Evolutionary conservation across 306 rosid species (phyloP).

Genomic region (Glycine soja): DNA sequence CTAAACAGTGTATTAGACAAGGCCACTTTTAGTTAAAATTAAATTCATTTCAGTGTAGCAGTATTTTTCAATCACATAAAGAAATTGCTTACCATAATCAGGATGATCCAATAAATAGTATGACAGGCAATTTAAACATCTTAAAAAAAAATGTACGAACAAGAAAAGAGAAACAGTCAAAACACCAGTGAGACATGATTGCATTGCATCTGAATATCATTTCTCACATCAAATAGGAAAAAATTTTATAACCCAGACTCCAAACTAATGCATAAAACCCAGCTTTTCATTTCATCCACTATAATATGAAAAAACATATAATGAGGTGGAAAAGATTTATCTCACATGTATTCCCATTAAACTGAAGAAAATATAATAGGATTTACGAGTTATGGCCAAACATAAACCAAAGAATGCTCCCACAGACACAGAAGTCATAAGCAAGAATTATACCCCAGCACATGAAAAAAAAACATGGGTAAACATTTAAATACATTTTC

Average conservation of each 20-base stretch:
- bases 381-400: neutral
- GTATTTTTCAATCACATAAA: conserved; percentile 20
- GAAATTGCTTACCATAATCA: neutral
- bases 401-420: conserved; percentile 7
- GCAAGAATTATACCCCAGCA: conserved; percentile 18
- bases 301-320: neutral
- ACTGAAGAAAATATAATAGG: conserved; percentile 19
- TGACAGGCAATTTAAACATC: neutral
- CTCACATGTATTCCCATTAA: neutral
- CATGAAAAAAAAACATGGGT: neutral
- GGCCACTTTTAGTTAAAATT: neutral
- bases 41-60: conserved; percentile 13
- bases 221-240: too few species aligned
- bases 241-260: conserved; percentile 9
- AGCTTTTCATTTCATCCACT: neutral
- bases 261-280: too few species aligned
- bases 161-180: neutral
- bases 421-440: neutral
- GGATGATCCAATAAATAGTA: neutral
- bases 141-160: neutral
- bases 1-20: too few species aligned
- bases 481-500: neutral
- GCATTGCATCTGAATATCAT: neutral
- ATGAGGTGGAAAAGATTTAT: too few species aligned
- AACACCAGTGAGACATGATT: conserved; percentile 9